Evolutionary conservation across 169 alveolate species (phyloP).

Genomic region (Fabrea salina): DNA sequence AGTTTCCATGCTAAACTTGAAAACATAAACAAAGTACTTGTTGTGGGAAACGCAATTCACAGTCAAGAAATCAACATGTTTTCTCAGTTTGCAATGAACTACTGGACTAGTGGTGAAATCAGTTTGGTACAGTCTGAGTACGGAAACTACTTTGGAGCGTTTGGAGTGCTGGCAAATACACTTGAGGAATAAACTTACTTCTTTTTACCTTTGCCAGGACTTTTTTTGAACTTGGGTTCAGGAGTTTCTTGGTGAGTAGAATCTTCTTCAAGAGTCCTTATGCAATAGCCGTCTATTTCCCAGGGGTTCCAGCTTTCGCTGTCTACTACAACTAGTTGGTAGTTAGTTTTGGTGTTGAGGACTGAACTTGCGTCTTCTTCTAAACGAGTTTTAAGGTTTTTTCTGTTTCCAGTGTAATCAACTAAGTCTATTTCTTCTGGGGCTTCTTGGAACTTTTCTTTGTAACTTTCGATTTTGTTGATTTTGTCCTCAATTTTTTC

Average conservation of each 20-base stretch:
- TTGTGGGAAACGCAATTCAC: constrained; percentile 42
- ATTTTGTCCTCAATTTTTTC: constrained; percentile 15
- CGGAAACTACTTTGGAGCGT: not conserved
- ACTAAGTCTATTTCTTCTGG: constrained; percentile 39
- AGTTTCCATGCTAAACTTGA: constrained; percentile 44
- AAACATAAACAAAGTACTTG: constrained; percentile 41
- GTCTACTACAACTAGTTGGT: constrained; percentile 29
- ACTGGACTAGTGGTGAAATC: not conserved
- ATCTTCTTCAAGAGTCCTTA: constrained; percentile 62
- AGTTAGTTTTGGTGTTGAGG: constrained; percentile 41
- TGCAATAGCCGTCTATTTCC: constrained; percentile 53
- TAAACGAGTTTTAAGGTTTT: constrained; percentile 38
- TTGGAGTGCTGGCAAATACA: too few species aligned
- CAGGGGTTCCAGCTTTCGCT: constrained; percentile 20
- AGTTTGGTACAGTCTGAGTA: not conserved
- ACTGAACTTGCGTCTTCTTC: constrained; percentile 44
- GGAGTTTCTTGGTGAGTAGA: constrained; percentile 41
- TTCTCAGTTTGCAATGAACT: not conserved
- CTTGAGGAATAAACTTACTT: constrained; percentile 34
- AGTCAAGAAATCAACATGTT: not conserved
- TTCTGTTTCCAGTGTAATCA: constrained; percentile 49
- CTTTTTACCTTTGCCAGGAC: not conserved
- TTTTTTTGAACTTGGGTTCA: constrained; percentile 39
- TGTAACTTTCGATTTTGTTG: not conserved
- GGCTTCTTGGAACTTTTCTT: not conserved